These are phyloP conservation scores for Trichoderma gracile DNA, from an alignment of 2,329 filamentous ascomycete species.

Conservation along the genomic window DNA sequence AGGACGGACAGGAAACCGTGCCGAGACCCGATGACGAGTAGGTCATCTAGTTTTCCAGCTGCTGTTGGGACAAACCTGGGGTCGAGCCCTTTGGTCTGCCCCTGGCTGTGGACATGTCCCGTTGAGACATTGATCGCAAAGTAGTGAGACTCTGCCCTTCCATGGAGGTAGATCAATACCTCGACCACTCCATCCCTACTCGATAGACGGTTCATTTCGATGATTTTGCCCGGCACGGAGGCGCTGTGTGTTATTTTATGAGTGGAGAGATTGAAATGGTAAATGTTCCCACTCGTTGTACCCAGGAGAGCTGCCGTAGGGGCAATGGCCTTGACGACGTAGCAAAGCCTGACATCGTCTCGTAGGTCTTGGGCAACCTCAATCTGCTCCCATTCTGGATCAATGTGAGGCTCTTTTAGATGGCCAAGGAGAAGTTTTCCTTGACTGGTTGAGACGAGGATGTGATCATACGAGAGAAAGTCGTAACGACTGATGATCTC, in stretches of 20 bases:
- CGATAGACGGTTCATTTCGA: conserved; percentile 50
- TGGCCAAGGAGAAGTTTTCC: conserved; percentile 58
- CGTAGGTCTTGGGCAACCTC: conserved; percentile 38
- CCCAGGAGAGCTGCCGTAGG: conserved; percentile 49
- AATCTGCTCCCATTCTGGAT: conserved; percentile 48
- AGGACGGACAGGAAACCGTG: conserved; percentile 50
- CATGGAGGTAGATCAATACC: conserved; percentile 50
- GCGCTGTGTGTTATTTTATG: conserved; percentile 38
- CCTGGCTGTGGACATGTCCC: conserved; percentile 34
- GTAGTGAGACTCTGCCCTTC: conserved; percentile 46
- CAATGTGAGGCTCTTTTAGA: conserved; percentile 31
- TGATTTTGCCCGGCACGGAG: conserved; percentile 50
- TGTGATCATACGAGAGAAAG: conserved; percentile 54
- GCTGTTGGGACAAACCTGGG: conserved; percentile 52
- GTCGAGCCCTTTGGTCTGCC: conserved; percentile 44
- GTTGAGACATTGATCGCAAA: conserved; percentile 43
- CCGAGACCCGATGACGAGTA: conserved; percentile 57
- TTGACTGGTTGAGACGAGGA: conserved; percentile 61
- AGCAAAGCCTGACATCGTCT: conserved; percentile 48
- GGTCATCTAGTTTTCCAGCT: conserved; percentile 43
- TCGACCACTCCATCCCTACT: conserved; percentile 30
- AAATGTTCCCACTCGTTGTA: conserved; percentile 51
- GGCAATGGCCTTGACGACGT: conserved; percentile 47
- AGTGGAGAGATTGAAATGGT: conserved; percentile 42
- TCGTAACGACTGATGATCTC: conserved; percentile 62